Evolutionary conservation across 148 eudicot species (phyloP).

Genomic region (Chenopodium album): DNA sequence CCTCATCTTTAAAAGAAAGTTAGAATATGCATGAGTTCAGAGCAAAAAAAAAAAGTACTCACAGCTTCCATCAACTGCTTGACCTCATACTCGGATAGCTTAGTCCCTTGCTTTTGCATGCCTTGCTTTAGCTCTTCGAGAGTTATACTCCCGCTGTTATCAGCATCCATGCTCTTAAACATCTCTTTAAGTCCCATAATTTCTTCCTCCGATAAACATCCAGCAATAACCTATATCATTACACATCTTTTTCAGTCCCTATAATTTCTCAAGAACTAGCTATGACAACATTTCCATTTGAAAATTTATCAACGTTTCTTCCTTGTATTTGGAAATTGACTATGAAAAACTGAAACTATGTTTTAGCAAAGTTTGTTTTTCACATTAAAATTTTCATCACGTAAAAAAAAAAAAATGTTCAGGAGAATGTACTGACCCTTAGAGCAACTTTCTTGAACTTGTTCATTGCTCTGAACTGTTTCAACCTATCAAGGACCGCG

Average conservation of each 20-base stretch:
- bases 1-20: not conserved
- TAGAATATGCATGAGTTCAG: not conserved
- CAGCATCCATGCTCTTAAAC: constrained; percentile 46
- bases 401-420: not conserved
- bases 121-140: constrained; percentile 36
- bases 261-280: not conserved
- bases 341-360: not conserved
- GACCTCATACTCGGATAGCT: constrained; percentile 34
- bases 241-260: not conserved
- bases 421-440: constrained; percentile 40
- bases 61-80: constrained; percentile 42
- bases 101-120: constrained; percentile 36
- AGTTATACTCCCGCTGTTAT: constrained; percentile 39
- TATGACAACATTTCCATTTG: not conserved
- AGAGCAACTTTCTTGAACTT: constrained; percentile 97
- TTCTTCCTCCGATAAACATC: constrained; percentile 41
- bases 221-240: constrained; percentile 59
- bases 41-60: constrained; percentile 8
- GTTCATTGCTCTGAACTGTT: constrained; percentile 94
- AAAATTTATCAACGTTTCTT: not conserved
- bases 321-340: not conserved
- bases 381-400: not conserved
- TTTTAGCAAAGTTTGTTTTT: not conserved
- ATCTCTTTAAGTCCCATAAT: constrained; percentile 42
- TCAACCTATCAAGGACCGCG: constrained; percentile 74